These are phyloP conservation scores for Kuraishia ogatae DNA, from an alignment of 805 yeast genomes.

Conservation along the genomic window DNA sequence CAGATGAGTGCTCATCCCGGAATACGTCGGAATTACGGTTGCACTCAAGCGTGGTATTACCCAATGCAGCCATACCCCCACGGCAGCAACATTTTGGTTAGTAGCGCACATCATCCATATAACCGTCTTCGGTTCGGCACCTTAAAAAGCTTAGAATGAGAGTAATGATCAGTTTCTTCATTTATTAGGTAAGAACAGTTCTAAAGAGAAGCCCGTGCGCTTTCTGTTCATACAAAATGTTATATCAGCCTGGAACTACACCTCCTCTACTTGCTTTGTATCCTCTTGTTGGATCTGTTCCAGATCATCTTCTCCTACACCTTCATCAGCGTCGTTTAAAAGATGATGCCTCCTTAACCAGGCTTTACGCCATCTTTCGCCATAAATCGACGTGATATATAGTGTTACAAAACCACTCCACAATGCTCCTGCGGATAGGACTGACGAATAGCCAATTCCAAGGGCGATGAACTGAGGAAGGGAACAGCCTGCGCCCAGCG, in stretches of 20 bases:
- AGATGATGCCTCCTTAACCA: neutral
- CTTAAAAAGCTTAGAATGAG: neutral
- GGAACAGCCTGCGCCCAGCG: constrained; percentile 41
- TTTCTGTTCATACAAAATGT: no score
- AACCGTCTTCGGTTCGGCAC: neutral
- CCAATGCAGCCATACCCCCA: neutral
- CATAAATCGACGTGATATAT: neutral
- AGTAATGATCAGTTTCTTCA: no score
- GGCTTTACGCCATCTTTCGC: neutral
- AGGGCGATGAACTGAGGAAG: constrained; percentile 35
- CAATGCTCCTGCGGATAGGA: neutral
- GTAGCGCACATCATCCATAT: neutral
- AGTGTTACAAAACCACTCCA: neutral
- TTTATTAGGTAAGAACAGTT: no score
- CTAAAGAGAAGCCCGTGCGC: no score
- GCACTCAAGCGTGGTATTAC: neutral
- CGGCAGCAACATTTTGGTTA: neutral
- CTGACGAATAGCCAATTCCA: constrained; percentile 36
- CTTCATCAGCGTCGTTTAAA: neutral
- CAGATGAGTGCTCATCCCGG: neutral
- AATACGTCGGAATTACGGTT: neutral
- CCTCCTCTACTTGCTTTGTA: neutral
- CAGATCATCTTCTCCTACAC: neutral
- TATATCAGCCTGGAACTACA: neutral
- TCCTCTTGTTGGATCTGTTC: neutral